phyloP scores from a whole-genome alignment of 2,329 filamentous ascomycete species.

The Karstenula rhodostoma region DNA sequence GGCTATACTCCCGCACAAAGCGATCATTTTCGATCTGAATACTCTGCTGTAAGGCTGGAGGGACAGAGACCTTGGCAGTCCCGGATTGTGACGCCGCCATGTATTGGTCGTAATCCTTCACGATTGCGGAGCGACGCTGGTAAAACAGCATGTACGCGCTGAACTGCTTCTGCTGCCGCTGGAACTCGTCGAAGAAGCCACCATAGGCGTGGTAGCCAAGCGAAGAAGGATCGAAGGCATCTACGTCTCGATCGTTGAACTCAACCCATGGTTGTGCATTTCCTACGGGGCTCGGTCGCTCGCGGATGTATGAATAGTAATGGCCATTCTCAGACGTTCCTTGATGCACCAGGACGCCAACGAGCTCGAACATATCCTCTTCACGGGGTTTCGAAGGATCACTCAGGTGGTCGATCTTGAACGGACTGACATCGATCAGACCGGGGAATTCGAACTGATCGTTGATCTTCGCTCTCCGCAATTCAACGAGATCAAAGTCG shows the following conservation, averaged over 20 bases:
- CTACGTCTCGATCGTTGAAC: conserved; percentile 91
- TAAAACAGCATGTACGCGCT: conserved; percentile 99
- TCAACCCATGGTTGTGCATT: conserved; percentile 75
- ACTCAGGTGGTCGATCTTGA: conserved; percentile 85
- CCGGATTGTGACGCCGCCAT: conserved; percentile 53
- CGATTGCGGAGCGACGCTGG: conserved; percentile 75
- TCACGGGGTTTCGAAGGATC: conserved; percentile 63
- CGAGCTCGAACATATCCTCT: conserved; percentile 87
- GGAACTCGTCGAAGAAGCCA: conserved; percentile 48
- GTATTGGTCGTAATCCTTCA: conserved; percentile 43
- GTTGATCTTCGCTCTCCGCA: conserved; percentile 91
- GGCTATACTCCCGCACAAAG: conserved; percentile 77
- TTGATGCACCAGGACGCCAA: conserved; percentile 92
- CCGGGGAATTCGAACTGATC: conserved; percentile 90
- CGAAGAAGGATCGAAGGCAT: conserved; percentile 73
- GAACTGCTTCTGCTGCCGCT: conserved; percentile 41
- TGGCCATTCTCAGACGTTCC: conserved; percentile 94
- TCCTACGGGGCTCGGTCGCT: conserved; percentile 67
- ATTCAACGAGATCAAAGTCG: conserved; percentile 78
- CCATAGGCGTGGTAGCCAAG: conserved; percentile 80
- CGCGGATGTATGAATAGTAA: conserved; percentile 94
- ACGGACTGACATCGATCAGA: conserved; percentile 85
- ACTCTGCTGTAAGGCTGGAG: conserved; percentile 56
- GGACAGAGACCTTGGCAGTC: conserved; percentile 58
- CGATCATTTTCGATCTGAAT: conserved; percentile 77